Base-by-base conservation (phyloP, 768 basidiomycete species). In the Kondoa malvinella region DNA sequence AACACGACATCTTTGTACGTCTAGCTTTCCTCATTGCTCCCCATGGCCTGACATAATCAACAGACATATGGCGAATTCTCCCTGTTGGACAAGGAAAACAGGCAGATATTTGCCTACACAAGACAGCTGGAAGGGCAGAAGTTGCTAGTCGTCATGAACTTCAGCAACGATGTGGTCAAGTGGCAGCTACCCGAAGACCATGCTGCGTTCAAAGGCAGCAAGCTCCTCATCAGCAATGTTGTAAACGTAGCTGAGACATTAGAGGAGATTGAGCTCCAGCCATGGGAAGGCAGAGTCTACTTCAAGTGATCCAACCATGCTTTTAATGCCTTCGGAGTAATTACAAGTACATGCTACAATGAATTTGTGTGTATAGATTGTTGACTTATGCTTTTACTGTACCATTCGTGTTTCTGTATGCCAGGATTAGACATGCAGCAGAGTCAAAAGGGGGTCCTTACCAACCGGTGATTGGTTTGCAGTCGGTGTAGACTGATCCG, bases 31-130 rank as follows among this genome's bases (percentile, higher is more conserved):
- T 32, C 56, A 33, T n/a, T 60, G 17, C 34, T 30, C 21, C 27
- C 65, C 16, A n/a, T 14, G 14, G n/a, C 29, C 50, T 66, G 4
- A 27, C 31, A 33, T 30, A 21, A 27, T 29, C 40, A 16, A 30
- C 65, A 85, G 85, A 80, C 82, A 1, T 84, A 85, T 73, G 87
- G 87, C 27, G 80, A 82, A 57, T 88, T 86, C 71, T 71, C 72
- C 3, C 79, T 83, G 57, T 74, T 86, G 2, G 78, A 81, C 2
- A 73, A 76, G 0, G 73, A 73, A 0, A 77, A 86, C 72, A 78
- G 82, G 31, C 72, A 80, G 21, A 79, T 84, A 30, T 85, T 86
- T 66, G 83, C 82, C 0, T 86, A 82, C 71, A 78, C 76, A 0
- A 79, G 83, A 15, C 74, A 77, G 2, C 70, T 82, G 8, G 78